Evolutionary conservation across 2,329 filamentous ascomycete genomes (phyloP).

Genomic region (Penicillium corylophilum): DNA sequence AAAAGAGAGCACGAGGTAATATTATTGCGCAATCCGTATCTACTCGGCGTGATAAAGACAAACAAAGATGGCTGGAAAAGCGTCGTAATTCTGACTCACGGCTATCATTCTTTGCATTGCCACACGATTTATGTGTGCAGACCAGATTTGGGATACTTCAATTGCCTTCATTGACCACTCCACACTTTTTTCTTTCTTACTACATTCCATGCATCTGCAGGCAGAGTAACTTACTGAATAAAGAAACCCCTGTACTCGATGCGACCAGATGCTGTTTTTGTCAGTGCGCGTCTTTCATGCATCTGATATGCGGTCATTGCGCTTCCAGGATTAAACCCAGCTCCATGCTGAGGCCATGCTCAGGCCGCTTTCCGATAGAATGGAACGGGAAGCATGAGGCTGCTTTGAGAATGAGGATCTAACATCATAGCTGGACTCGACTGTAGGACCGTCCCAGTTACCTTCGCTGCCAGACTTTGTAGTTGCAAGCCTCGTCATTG

Average conservation of each 20-base stretch:
- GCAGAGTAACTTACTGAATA: not conserved
- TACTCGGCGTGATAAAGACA: not conserved
- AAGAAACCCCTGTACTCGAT: not conserved
- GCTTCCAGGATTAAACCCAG: not conserved
- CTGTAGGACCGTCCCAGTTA: too few species aligned
- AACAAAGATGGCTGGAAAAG: not conserved
- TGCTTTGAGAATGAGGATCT: conserved; percentile 3
- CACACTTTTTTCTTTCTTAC: not conserved
- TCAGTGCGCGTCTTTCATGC: conserved; percentile 20
- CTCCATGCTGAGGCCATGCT: conserved; percentile 6
- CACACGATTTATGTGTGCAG: too few species aligned
- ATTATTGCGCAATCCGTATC: not conserved
- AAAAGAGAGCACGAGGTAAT: not conserved
- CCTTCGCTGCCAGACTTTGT: not conserved
- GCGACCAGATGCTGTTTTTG: not conserved
- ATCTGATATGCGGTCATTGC: conserved; percentile 15
- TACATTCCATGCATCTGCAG: not conserved
- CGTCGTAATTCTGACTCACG: not conserved
- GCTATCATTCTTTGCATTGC: not conserved
- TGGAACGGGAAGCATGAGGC: conserved; percentile 7
- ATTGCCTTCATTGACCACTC: not conserved
- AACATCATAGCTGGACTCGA: not conserved
- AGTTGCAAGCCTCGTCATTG: not conserved
- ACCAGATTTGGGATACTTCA: not conserved
- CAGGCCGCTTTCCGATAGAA: conserved; percentile 5